phyloP scores from a whole-genome alignment of 257 asterid genomes.

The Mentha longifolia region DNA sequence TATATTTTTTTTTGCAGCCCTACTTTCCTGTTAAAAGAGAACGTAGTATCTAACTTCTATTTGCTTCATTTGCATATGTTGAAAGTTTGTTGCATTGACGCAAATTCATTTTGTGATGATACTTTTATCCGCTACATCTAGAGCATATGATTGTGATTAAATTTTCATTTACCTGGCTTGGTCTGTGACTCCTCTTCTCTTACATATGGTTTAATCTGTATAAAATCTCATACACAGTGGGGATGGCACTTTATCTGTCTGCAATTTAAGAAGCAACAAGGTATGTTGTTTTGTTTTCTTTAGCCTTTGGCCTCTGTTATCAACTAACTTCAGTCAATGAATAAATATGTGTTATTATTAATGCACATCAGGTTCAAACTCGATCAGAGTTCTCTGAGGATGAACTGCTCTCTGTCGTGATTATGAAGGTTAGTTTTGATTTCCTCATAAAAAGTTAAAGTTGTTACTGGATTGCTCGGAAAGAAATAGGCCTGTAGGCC shows the following conservation, averaged over 20 bases:
- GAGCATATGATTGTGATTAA: slow-evolving; percentile 4
- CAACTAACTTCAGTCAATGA: slow-evolving; percentile 17
- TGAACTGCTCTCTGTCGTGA: slow-evolving; percentile 88
- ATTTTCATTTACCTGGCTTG: not conserved
- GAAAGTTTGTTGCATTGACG: not conserved
- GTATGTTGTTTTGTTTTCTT: slow-evolving; percentile 43
- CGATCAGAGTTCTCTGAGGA: slow-evolving; percentile 95
- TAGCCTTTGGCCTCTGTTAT: not conserved
- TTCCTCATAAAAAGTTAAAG: slow-evolving; percentile 1
- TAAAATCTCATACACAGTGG: slow-evolving; percentile 61
- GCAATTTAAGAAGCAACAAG: slow-evolving; percentile 93
- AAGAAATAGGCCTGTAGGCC: not conserved
- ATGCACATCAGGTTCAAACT: slow-evolving; percentile 67
- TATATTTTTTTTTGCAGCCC: not conserved
- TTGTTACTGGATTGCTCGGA: slow-evolving; percentile 23
- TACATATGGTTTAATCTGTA: slow-evolving; percentile 6
- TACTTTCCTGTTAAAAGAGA: not conserved
- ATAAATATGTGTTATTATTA: slow-evolving; percentile 18
- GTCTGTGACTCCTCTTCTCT: slow-evolving; percentile 10
- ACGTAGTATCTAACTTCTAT: not conserved
- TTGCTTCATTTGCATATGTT: too few relatives aligned
- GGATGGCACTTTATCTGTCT: slow-evolving; percentile 90
- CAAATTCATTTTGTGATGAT: too few relatives aligned
- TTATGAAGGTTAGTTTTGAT: slow-evolving; percentile 74
- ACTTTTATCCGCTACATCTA: not conserved